Evolutionary conservation across 257 asterid species (phyloP).

Genomic region (Parsonsia alboflavescens): DNA sequence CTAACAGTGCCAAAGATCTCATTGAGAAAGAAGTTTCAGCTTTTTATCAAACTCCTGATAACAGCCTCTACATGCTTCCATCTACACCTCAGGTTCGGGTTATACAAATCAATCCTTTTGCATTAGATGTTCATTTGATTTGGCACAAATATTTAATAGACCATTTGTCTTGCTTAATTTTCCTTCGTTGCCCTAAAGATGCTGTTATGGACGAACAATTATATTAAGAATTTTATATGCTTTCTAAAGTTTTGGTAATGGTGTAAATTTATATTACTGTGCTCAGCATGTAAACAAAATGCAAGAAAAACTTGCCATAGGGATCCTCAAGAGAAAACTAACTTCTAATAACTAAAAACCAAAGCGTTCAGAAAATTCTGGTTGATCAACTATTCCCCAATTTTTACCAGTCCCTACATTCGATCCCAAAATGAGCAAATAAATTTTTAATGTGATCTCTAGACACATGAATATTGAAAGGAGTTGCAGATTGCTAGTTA

Average conservation of each 20-base stretch:
- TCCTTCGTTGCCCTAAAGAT: neutral
- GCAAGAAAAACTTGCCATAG: neutral
- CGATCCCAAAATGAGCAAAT: neutral
- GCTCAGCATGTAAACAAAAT: neutral
- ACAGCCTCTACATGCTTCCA: constrained; percentile 93
- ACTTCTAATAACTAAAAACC: neutral
- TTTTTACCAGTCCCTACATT: neutral
- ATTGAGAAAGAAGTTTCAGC: constrained; percentile 87
- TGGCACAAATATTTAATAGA: neutral
- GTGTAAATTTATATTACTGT: neutral
- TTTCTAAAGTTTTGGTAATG: neutral
- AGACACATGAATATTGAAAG: neutral
- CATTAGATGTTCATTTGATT: neutral
- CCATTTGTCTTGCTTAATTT: neutral
- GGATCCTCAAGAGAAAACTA: neutral
- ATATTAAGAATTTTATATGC: neutral
- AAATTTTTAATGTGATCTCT: neutral
- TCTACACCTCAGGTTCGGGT: constrained; percentile 82
- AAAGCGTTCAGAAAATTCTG: neutral
- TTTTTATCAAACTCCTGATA: constrained; percentile 85
- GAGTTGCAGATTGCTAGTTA: neutral
- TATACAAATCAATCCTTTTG: neutral
- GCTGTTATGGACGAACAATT: neutral
- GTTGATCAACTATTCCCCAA: neutral
- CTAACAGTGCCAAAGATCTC: constrained; percentile 77